A percentile compares a stretch with the other conserved stretches of the same genome.
Evolutionary conservation across 495 filamentous ascomycete genomes (phyloP).

Genomic region (Annulohypoxylon moriforme): DNA sequence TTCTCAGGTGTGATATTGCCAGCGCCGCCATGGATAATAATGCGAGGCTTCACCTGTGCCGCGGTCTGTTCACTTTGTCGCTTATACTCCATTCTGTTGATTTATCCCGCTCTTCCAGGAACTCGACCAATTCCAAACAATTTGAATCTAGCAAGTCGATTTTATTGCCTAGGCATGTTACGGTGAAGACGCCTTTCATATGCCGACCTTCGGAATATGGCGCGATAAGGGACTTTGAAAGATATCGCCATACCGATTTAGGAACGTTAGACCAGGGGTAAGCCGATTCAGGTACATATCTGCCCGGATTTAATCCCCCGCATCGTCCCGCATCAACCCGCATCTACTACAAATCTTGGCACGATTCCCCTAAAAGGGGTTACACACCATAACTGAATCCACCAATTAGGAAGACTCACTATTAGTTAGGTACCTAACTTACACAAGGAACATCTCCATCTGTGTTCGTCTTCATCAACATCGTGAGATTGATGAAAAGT

Average conservation of each 20-base stretch:
- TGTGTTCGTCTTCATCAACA: not conserved
- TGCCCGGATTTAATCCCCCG: not conserved
- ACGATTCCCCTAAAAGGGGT: not conserved
- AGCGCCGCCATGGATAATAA: constrained; percentile 91
- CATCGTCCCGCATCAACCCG: not conserved
- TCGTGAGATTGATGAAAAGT: not conserved
- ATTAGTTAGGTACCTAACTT: not conserved
- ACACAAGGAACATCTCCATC: not conserved
- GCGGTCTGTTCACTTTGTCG: constrained; percentile 18
- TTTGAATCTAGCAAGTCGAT: not conserved
- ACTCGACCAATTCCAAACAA: not conserved
- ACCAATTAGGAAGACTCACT: not conserved
- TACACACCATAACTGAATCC: not conserved
- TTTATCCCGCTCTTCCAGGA: not conserved
- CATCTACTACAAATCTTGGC: not conserved
- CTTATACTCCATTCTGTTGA: constrained; percentile 28
- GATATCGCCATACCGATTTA: constrained; percentile 23
- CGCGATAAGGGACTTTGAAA: not conserved
- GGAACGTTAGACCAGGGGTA: constrained; percentile 21
- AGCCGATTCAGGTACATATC: constrained; percentile 16
- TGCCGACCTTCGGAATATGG: not conserved
- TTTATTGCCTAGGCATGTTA: not conserved
- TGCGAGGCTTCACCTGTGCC: constrained; percentile 63
- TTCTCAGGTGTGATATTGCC: constrained; percentile 79
- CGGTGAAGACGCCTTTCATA: not conserved